Base-by-base conservation (phyloP, 2,329 filamentous ascomycete species). In the Diaporthe ampelina region DNA sequence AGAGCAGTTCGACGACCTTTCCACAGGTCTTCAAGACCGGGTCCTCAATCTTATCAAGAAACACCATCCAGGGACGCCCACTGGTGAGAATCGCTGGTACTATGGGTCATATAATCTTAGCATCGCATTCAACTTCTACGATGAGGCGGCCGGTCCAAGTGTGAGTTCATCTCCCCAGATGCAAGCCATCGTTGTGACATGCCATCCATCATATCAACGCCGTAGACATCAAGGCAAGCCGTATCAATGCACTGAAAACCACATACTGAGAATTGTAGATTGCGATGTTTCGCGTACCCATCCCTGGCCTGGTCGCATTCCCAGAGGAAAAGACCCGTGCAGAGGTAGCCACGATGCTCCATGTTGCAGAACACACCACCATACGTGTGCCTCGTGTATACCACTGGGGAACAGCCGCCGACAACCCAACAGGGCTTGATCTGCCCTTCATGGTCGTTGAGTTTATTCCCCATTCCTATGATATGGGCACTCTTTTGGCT, bases 301-400 rank as follows among this genome's bases (percentile, higher is more conserved):
- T 58, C 21, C 56, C 56, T 24, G 32, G 56, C 56, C 29, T 58
- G 19, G 56, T 58, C 9, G 56, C 56, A 9, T 58, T 58, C 13
- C 4, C 56, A 24, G 56, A 58, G 21, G 56, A 58, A n/a, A 58
- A 58, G 32, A 37, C 56, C 19, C 56, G 56, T 10, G 56, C 56
- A n/a, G 56, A 58, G 56, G 56, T 58, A 4, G 56, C 56, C 1
- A 13, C 56, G 29, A 58, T 58, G 56, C 56, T 58, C 29, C 29
- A 58, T 24, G 32, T 58, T 58, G 56, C 56, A 58, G 56, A 58
- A 37, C 32, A 58, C 29, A 58, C 56, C 29, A 58, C 56, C 19
- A 58, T 58, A 37, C 56, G 56, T 58, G 56, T 58, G 29, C 56
- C 56, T 58, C 56, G 56, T 32, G 56, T 58, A 15, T 58, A 37